A percentile compares a stretch with the other conserved stretches of the same genome.
These are phyloP conservation scores for Claviceps humidiphila DNA, from an alignment of 2,329 filamentous ascomycete genomes.

Conservation along the genomic window DNA sequence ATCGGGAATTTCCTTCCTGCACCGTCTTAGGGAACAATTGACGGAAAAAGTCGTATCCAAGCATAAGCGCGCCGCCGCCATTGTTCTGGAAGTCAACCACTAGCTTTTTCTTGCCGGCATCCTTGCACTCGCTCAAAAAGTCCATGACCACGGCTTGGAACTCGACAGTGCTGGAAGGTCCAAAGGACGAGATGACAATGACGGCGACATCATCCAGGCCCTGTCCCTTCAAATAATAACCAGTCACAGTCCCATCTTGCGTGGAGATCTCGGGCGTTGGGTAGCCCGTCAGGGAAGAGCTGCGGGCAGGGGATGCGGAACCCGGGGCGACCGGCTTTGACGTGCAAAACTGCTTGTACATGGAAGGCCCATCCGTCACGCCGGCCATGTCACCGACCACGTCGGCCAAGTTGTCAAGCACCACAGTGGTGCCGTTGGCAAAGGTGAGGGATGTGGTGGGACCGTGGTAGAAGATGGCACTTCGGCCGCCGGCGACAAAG, in stretches of 20 bases:
- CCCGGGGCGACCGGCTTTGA: slow-evolving; percentile 3
- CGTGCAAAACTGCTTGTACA: slow-evolving; percentile 22
- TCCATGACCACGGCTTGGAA: slow-evolving; percentile 22
- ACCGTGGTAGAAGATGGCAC: slow-evolving; percentile 15
- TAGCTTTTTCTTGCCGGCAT: slow-evolving; percentile 43
- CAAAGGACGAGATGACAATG: slow-evolving; percentile 13
- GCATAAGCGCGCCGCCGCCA: slow-evolving; percentile 43
- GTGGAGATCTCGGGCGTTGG: slow-evolving; percentile 18
- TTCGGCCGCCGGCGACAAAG: slow-evolving; percentile 19
- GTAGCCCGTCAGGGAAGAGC: slow-evolving; percentile 10
- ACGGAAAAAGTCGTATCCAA: slow-evolving; percentile 51
- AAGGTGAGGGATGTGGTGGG: slow-evolving; percentile 23
- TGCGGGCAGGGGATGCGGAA: not conserved
- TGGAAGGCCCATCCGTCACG: slow-evolving; percentile 19
- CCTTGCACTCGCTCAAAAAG: slow-evolving; percentile 23
- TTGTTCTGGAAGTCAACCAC: slow-evolving; percentile 34
- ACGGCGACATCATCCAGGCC: slow-evolving; percentile 23
- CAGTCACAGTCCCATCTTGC: slow-evolving; percentile 10
- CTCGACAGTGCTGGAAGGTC: slow-evolving; percentile 14
- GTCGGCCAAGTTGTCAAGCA: slow-evolving; percentile 17
- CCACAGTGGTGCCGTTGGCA: slow-evolving; percentile 20
- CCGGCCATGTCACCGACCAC: slow-evolving; percentile 17
- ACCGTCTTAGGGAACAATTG: slow-evolving; percentile 32
- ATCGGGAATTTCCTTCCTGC: slow-evolving; percentile 23
- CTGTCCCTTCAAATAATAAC: slow-evolving; percentile 22